Conservation (phyloP, 2,329 filamentous ascomycete species). For the Plenodomus tracheiphilus region DNA sequence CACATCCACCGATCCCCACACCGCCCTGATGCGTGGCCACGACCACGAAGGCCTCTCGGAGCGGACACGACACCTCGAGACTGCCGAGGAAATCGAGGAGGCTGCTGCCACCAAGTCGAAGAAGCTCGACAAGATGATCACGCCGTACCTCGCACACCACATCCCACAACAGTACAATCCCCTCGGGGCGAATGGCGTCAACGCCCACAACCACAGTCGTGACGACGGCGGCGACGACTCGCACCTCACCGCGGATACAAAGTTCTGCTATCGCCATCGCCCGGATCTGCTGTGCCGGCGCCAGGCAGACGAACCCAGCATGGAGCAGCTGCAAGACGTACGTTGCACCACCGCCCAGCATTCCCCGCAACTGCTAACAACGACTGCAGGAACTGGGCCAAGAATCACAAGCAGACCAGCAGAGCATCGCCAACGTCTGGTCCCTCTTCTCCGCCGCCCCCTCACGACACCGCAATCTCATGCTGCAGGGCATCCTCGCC, state of each 20-base stretch:
- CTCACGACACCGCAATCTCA: slow-evolving; percentile 88
- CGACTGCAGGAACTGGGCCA: slow-evolving; percentile 72
- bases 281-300: slow-evolving; percentile 92
- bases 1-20: slow-evolving; percentile 34
- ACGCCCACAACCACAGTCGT: background rate
- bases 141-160: slow-evolving; percentile 86
- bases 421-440: slow-evolving; percentile 97
- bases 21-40: slow-evolving; percentile 42
- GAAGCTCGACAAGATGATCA: slow-evolving; percentile 76
- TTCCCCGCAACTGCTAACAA: slow-evolving; percentile 22
- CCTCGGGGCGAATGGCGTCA: slow-evolving; percentile 57
- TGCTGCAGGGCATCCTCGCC: slow-evolving; percentile 93
- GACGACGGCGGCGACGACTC: slow-evolving; percentile 31
- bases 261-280: slow-evolving; percentile 92
- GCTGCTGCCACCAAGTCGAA: slow-evolving; percentile 50
- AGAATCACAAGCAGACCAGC: slow-evolving; percentile 82
- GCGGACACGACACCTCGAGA: slow-evolving; percentile 33
- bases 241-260: slow-evolving; percentile 68
- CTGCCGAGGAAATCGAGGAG: slow-evolving; percentile 29
- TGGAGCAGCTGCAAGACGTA: slow-evolving; percentile 91
- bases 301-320: slow-evolving; percentile 91
- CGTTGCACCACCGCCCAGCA: slow-evolving; percentile 34
- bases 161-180: slow-evolving; percentile 89
- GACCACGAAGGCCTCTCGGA: slow-evolving; percentile 39
- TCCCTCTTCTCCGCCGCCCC: slow-evolving; percentile 95